Evolutionary conservation across 768 basidiomycete species (phyloP), one percentile per base, ranked within the genome.

Genomic region (Termitomyces sp.): DNA sequence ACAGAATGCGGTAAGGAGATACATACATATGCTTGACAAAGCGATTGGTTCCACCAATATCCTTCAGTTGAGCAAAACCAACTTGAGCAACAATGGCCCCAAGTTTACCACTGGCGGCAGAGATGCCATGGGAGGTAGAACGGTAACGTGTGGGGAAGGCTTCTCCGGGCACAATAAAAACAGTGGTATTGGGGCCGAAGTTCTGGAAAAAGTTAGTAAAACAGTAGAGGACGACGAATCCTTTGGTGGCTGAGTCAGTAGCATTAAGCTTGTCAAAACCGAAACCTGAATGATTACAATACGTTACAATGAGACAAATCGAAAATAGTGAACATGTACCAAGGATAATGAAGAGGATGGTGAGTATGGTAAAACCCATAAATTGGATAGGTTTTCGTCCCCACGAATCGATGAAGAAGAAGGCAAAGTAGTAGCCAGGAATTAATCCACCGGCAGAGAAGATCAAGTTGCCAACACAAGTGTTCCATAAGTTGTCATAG

Each of bases 171-270:
- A 93, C 75, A 54, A 93, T 60, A 70, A 94, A 93, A 0, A 90
- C 91, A 0, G 89, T 93, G 0, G 81, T 81, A 65, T 92, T 91
- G 8, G 87, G 89, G 1, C 89, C 91, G 61, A 92, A 93, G 74
- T 93, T 93, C 75, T 91, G 88, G 87, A 93, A 91, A 76, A 92
- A 91, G 69, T 90, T 88, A 65, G 89, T 81, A n/a, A 94, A 75
- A 69, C 90, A 90, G 75, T 93, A 94, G 24, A 91, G 81, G 76
- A 88, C 87, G 50, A 91, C 85, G 70, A 93, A 92, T 2, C 78
- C 89, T 31, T 83, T 82, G 15, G 45, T 78, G 20, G 74, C 69
- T 2, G 68, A 4, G 1, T 62, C 6, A 1, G 77, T 80, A 33
- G 79, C 76, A 51, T 47, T 85, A 54, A 86, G 77, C 65, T 75